Conservation (phyloP, 225 moss, liverwort and hornwort genomes). For the Lunularia cruciata region DNA sequence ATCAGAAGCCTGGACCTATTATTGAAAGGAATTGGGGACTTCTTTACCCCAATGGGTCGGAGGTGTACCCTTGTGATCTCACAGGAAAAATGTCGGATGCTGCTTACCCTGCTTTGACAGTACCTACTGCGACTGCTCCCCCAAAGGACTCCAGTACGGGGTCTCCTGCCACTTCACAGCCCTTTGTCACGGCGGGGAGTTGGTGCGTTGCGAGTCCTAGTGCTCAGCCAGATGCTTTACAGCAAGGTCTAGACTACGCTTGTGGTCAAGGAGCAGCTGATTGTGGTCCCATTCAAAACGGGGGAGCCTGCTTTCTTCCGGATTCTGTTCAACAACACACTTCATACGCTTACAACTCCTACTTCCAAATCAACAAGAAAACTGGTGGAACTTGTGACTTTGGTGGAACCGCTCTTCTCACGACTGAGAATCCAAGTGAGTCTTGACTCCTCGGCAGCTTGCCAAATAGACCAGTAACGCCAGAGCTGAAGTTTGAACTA, state of each 20-base stretch:
- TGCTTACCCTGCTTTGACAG: constrained; percentile 28
- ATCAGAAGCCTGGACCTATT: constrained; percentile 54
- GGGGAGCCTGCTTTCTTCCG: constrained; percentile 36
- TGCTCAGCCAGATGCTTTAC: neutral
- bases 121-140: constrained; percentile 5
- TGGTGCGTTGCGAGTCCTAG: constrained; percentile 35
- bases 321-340: constrained; percentile 27
- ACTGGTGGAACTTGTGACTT: constrained; percentile 36
- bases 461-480: neutral
- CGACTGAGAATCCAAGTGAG: constrained; percentile 39
- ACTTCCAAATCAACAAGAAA: constrained; percentile 34
- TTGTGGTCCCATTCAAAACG: constrained; percentile 41
- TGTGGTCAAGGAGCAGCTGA: constrained; percentile 41
- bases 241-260: constrained; percentile 42
- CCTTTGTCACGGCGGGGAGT: constrained; percentile 17
- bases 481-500: too few relatives aligned
- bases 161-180: constrained; percentile 20
- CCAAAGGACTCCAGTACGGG: neutral
- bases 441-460: neutral
- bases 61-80: constrained; percentile 36
- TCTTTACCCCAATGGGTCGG: constrained; percentile 51
- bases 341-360: constrained; percentile 46
- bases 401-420: constrained; percentile 31
- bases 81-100: constrained; percentile 25
- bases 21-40: constrained; percentile 72